Percentiles rank a stretch among this genome's conserved stretches.
Conservation (phyloP, 345 rosid species). For the Combretum micranthum region DNA sequence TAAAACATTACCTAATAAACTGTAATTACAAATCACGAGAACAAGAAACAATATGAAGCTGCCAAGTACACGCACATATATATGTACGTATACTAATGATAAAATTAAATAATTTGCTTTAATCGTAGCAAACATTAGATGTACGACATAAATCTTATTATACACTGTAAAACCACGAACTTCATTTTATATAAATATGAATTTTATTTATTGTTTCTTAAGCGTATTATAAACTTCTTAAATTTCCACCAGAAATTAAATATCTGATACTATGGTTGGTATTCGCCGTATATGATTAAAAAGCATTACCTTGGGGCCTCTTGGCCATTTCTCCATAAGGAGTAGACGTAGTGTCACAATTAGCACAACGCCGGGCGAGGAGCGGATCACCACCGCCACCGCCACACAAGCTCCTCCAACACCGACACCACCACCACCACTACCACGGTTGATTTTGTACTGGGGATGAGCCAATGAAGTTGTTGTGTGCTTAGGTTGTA, state of each 20-base stretch:
- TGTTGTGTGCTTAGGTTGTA: conserved; percentile 16
- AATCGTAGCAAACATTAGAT: not conserved
- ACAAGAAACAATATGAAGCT: no score
- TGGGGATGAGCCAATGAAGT: not conserved
- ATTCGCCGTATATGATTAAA: not conserved
- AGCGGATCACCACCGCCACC: conserved; percentile 22
- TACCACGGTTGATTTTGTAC: conserved; percentile 7
- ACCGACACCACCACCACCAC: no score
- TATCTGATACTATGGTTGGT: not conserved
- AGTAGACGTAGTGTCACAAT: conserved; percentile 51
- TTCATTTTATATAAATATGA: no score
- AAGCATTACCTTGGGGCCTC: conserved; percentile 40
- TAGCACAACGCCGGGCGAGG: conserved; percentile 48
- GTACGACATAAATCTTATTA: no score
- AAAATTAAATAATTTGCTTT: not conserved
- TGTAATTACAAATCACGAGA: no score
- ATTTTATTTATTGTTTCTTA: no score
- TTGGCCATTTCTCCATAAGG: conserved; percentile 46
- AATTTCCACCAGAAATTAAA: no score
- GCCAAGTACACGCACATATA: not conserved
- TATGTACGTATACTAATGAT: not conserved
- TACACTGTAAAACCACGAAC: no score
- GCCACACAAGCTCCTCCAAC: not conserved
- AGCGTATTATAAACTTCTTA: no score
- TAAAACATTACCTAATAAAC: no score